Evolutionary conservation across 768 basidiomycete genomes (phyloP).

Genomic region (Rhizopogon vulgaris): DNA sequence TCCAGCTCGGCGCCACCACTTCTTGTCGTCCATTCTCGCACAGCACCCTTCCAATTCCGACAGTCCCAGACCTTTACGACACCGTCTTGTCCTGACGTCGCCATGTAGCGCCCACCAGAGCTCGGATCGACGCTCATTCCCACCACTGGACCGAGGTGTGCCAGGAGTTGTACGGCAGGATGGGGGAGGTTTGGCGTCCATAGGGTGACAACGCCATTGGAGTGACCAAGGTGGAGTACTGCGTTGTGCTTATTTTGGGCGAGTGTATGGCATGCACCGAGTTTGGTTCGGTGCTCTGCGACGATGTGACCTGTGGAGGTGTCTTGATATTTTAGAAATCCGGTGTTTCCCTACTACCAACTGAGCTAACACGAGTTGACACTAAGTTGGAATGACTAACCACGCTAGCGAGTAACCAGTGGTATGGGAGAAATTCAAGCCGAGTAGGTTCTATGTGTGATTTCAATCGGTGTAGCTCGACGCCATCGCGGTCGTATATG

Average conservation of each 20-base stretch:
- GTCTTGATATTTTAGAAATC: constrained; percentile 94
- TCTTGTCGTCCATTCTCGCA: constrained; percentile 73
- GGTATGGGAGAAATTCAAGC: constrained; percentile 91
- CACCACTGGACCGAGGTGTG: constrained; percentile 84
- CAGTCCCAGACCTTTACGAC: constrained; percentile 96
- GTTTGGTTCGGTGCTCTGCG: constrained; percentile 82
- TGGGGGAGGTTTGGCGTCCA: constrained; percentile 95
- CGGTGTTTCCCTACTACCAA: constrained; percentile 65
- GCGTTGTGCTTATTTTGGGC: constrained; percentile 91
- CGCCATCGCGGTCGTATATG: constrained; percentile 91
- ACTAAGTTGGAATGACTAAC: constrained; percentile 39
- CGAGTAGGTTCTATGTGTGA: constrained; percentile 84
- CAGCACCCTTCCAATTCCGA: constrained; percentile 87
- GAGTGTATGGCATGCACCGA: constrained; percentile 82
- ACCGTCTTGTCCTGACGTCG: constrained; percentile 83
- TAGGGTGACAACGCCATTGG: constrained; percentile 91
- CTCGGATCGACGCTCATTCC: constrained; percentile 81
- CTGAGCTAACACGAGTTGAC: neutral
- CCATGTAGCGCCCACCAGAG: constrained; percentile 84
- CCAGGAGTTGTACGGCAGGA: constrained; percentile 86
- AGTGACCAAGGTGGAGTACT: constrained; percentile 90
- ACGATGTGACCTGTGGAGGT: constrained; percentile 88
- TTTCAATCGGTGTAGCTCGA: constrained; percentile 84
- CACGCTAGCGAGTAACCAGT: constrained; percentile 85
- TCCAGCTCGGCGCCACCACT: constrained; percentile 64